phyloP scores from a whole-genome alignment of 2,329 filamentous ascomycete species.

The Alternaria gaisen region DNA sequence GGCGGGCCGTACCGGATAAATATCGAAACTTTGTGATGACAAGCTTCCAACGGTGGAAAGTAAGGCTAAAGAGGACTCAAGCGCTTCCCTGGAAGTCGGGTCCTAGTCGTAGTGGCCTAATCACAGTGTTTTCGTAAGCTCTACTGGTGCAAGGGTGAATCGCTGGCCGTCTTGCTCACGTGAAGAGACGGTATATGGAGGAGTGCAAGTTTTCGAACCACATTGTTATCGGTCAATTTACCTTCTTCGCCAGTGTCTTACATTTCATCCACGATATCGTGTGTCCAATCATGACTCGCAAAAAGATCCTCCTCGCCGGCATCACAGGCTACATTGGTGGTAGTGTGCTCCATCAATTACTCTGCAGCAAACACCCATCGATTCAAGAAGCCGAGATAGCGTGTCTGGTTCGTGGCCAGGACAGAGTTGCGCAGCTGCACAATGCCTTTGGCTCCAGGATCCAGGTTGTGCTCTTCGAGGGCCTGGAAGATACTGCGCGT shows the following conservation, averaged over 20 bases:
- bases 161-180: not conserved
- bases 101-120: not conserved
- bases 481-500: conserved; percentile 1
- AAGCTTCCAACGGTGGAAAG: conserved; percentile 1
- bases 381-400: conserved; percentile 2
- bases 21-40: not conserved
- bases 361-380: conserved; percentile 2
- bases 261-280: not conserved
- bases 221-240: not conserved
- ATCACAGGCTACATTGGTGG: conserved; percentile 6
- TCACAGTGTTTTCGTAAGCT: not conserved
- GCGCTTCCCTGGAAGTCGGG: not conserved
- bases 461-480: conserved; percentile 2
- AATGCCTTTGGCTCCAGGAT: conserved; percentile 1
- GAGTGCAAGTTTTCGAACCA: not conserved
- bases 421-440: conserved; percentile 1
- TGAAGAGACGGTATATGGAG: not conserved
- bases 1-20: not conserved
- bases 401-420: conserved; percentile 5
- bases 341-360: conserved; percentile 2
- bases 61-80: not conserved
- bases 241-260: not conserved
- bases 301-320: conserved; percentile 2
- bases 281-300: not conserved
- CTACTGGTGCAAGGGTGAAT: not conserved